Conservation (phyloP, 2,329 filamentous ascomycete genomes). For the Xenoacremonium recifei region DNA sequence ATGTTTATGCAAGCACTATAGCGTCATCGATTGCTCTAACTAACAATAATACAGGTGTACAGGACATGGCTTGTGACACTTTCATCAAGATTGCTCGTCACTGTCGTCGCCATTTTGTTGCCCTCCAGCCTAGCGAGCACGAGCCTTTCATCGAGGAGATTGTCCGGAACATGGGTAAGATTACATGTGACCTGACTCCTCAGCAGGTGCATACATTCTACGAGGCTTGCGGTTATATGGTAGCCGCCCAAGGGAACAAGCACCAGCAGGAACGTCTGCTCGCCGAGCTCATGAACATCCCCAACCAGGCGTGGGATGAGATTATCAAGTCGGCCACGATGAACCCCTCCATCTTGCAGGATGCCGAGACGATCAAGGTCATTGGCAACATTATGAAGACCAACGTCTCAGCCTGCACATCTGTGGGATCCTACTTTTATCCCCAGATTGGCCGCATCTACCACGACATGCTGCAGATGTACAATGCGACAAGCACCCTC, state of each 20-base stretch:
- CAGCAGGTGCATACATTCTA: conserved; percentile 99
- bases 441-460: conserved; percentile 97
- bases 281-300: conserved; percentile 86
- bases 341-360: conserved; percentile 83
- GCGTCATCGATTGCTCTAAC: conserved; percentile 6
- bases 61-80: conserved; percentile 99
- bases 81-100: conserved; percentile 99
- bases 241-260: conserved; percentile 94
- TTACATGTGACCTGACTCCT: conserved; percentile 90
- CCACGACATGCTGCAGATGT: conserved; percentile 99
- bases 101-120: conserved; percentile 95
- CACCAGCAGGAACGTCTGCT: conserved; percentile 89
- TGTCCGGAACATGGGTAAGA: conserved; percentile 90
- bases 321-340: conserved; percentile 88
- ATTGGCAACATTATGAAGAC: conserved; percentile 99
- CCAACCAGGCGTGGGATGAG: conserved; percentile 91
- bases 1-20: conserved; percentile 26
- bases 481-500: conserved; percentile 90
- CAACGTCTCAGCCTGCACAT: conserved; percentile 96
- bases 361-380: conserved; percentile 94
- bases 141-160: conserved; percentile 99
- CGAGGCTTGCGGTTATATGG: conserved; percentile 99
- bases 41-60: conserved; percentile 63
- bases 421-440: conserved; percentile 95
- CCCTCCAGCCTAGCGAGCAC: conserved; percentile 86